phyloP scores from a whole-genome alignment of 78 protist genomes.

The Chrysochromulina parva region DNA sequence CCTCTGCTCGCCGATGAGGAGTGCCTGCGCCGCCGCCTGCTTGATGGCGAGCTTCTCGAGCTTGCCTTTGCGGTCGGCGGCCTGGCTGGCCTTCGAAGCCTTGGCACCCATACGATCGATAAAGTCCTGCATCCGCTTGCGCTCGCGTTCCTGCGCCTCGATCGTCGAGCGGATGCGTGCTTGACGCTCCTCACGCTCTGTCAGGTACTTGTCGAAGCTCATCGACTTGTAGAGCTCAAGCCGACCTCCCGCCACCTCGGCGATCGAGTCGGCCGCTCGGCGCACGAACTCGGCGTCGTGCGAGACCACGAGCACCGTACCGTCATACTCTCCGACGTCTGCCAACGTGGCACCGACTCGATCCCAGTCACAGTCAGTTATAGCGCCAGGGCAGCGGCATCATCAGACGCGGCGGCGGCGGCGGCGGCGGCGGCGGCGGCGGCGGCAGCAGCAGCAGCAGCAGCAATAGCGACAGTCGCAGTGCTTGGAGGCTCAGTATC shows the following conservation, averaged over 20 bases:
- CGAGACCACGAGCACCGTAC: not conserved
- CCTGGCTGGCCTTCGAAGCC: not conserved
- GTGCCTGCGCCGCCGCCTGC: not conserved
- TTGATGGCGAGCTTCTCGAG: not conserved
- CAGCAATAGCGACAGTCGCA: too few relatives aligned
- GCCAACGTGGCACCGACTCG: too few relatives aligned
- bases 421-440: too few relatives aligned
- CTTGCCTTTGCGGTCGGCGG: not conserved
- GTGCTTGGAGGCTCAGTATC: too few relatives aligned
- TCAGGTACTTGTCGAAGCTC: not conserved
- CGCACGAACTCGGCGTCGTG: not conserved
- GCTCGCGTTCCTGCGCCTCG: not conserved
- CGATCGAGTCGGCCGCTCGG: not conserved
- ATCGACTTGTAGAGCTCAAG: not conserved
- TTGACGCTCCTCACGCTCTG: constrained; percentile 6
- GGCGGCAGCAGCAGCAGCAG: too few relatives aligned
- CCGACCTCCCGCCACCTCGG: not conserved
- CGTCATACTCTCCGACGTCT: not conserved
- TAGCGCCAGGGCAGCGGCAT: too few relatives aligned
- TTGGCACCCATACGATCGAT: not conserved
- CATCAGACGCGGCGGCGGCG: too few relatives aligned
- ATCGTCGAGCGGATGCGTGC: not conserved
- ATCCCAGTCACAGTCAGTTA: too few relatives aligned
- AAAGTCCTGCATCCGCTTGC: not conserved
- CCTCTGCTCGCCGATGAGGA: not conserved